Base-by-base conservation (phyloP, 257 asterid species). In the Craterostigma plantagineum region DNA sequence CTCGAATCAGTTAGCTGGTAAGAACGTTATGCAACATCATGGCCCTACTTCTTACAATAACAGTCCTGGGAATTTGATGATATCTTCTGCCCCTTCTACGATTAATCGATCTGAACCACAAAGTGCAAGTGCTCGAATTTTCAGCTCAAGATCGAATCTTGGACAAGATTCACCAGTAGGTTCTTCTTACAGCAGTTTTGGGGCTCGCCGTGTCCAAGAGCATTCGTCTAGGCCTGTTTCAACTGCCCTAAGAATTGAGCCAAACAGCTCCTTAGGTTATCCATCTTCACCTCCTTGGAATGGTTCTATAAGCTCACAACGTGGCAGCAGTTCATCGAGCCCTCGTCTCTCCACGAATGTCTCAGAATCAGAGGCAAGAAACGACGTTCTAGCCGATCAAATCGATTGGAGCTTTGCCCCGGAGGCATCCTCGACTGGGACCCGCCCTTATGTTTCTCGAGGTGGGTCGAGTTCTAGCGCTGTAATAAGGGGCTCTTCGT, bases 321-420 rank as follows among this genome's bases (percentile, higher is more conserved):
- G 64, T 39, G 69, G 73, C 41, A 67, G 73, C 38, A 53, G 67
- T 56, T 73, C 78, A 16, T 53, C 81, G 7, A 49, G 49, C 56
- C 59, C 52, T 2, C 84, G 70, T 41, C 62, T 58, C 57, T 63
- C 75, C 48, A 51, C 58, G 56, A 63, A 57, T 37, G 66, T 58
- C 41, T 41, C 83, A 37, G 63, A 63, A 51, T 40, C 79, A 0
- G 91, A 71, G 66, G 51, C 75, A 6, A 65, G 76, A 69, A 66
- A 55, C 54, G 16, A 54, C 41, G 36, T 46, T 38, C 80, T 58
- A 34, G 87, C 77, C 35, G 73, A 78, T 49, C 30, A 23, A 23
- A 63, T 72, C 14, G 74, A 61, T 47, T 81, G 91, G 91, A 64
- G 76, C 56, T 69, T 66, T 49, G 59, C 65, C 34, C 72, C 81